Conservation (phyloP, 1,284 basidiomycete genomes). For the Ganoderma lingzhi region DNA sequence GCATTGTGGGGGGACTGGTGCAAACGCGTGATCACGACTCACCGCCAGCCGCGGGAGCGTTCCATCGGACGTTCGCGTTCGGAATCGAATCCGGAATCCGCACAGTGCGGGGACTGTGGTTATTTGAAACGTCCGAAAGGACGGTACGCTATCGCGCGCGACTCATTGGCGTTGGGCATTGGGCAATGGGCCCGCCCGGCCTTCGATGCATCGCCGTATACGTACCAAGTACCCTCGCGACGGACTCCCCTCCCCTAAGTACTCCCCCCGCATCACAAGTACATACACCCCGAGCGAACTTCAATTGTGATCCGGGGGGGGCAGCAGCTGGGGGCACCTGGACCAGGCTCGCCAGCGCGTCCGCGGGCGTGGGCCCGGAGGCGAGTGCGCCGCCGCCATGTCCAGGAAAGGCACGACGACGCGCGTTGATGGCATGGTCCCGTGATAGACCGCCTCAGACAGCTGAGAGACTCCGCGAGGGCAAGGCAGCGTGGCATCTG, state of each 20-base stretch:
- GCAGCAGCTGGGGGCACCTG: neutral
- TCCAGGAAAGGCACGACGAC: neutral
- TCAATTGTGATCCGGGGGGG: neutral
- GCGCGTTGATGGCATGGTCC: neutral
- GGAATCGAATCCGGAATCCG: neutral
- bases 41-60: neutral
- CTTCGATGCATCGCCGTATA: neutral
- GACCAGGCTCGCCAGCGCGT: neutral
- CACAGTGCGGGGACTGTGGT: neutral
- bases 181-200: neutral
- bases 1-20: too few species aligned
- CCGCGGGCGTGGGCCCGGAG: neutral
- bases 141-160: neutral
- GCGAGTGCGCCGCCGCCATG: neutral
- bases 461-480: neutral
- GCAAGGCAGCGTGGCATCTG: neutral
- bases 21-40: neutral
- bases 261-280: neutral
- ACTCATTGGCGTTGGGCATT: neutral
- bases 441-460: neutral
- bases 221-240: neutral
- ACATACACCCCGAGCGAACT: neutral
- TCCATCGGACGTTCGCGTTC: neutral
- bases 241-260: neutral
- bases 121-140: slow-evolving; percentile 1